phyloP scores from a whole-genome alignment of 805 yeast species.

The Pichia occidentalis region DNA sequence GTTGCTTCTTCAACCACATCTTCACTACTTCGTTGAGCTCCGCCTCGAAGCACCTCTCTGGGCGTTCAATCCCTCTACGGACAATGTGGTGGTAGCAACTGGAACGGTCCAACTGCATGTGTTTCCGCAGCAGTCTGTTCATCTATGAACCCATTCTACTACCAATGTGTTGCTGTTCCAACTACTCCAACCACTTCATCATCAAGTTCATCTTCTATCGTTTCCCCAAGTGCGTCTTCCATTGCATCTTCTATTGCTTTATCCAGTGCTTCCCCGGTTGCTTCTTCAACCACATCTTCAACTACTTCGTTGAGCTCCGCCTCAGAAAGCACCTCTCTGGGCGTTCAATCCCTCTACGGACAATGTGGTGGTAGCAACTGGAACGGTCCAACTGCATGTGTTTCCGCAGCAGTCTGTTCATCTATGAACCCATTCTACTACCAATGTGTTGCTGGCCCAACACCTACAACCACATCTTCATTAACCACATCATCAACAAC shows the following conservation, averaged over 20 bases:
- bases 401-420: slow-evolving; percentile 18
- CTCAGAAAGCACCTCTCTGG: slow-evolving; percentile 14
- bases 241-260: too few relatives aligned
- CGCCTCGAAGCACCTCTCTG: too few relatives aligned
- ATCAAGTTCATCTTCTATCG: too few relatives aligned
- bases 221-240: too few relatives aligned
- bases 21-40: slow-evolving; percentile 8
- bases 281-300: too few relatives aligned
- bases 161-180: slow-evolving; percentile 20
- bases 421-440: slow-evolving; percentile 22
- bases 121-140: slow-evolving; percentile 18
- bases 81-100: slow-evolving; percentile 21
- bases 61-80: too few relatives aligned
- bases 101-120: slow-evolving; percentile 18
- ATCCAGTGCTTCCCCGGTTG: too few relatives aligned
- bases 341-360: slow-evolving; percentile 13
- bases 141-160: slow-evolving; percentile 19
- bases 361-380: slow-evolving; percentile 24
- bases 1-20: too few relatives aligned
- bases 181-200: slow-evolving; percentile 7
- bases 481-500: too few relatives aligned
- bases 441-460: slow-evolving; percentile 27
- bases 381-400: slow-evolving; percentile 20
- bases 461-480: too few relatives aligned
- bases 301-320: slow-evolving; percentile 4